These are phyloP conservation scores for Eruca vesicaria DNA, from an alignment of 441 rosid genomes.

Conservation along the genomic window DNA sequence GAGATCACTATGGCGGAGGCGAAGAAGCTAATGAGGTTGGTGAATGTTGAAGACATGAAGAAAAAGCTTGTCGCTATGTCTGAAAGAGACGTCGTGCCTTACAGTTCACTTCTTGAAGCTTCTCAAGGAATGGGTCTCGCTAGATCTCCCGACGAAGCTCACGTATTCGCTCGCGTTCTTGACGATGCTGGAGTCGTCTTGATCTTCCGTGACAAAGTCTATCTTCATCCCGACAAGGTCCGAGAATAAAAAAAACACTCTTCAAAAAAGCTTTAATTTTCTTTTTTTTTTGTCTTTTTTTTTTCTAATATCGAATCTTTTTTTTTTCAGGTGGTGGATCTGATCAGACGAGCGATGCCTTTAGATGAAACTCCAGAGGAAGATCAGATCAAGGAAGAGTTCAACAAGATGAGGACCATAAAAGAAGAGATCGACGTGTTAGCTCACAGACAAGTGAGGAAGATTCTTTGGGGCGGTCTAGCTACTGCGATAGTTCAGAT, in stretches of 20 bases:
- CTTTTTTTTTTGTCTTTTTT: neutral
- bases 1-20: constrained; percentile 58
- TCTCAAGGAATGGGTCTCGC: constrained; percentile 68
- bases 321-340: constrained; percentile 68
- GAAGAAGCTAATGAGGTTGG: constrained; percentile 80
- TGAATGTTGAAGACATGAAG: constrained; percentile 78
- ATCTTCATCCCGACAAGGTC: constrained; percentile 92
- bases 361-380: constrained; percentile 63
- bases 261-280: neutral
- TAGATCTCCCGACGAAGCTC: constrained; percentile 71
- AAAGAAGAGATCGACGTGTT: constrained; percentile 75
- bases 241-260: no score
- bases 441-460: constrained; percentile 82
- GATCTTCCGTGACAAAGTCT: constrained; percentile 83
- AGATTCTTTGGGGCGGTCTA: constrained; percentile 70
- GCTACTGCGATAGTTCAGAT: constrained; percentile 53
- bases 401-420: constrained; percentile 48
- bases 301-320: neutral
- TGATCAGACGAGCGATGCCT: constrained; percentile 76
- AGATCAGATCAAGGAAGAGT: constrained; percentile 65
- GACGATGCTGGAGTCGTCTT: constrained; percentile 91
- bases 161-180: constrained; percentile 69
- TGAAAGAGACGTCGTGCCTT: constrained; percentile 68
- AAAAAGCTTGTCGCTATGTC: constrained; percentile 53
- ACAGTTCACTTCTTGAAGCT: constrained; percentile 53